These are phyloP conservation scores for Linnemannia exigua DNA, from an alignment of 192 early-diverging fungal genomes.

Conservation along the genomic window DNA sequence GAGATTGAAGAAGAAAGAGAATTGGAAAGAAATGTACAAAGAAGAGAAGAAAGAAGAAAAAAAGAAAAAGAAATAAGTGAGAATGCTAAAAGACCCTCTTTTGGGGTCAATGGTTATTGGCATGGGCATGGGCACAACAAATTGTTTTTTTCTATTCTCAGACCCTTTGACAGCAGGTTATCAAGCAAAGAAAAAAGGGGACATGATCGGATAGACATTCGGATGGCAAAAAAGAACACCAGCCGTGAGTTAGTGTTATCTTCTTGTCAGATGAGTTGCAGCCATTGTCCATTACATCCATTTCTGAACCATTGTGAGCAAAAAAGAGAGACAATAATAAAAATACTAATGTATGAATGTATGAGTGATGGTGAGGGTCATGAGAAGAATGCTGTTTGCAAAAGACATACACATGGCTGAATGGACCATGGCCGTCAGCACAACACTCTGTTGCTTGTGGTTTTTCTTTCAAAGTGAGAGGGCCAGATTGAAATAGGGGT, in stretches of 20 bases:
- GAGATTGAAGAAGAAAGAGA: not conserved
- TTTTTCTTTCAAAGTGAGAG: not conserved
- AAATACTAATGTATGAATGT: not conserved
- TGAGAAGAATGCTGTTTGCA: slow-evolving; percentile 5
- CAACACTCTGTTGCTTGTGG: not conserved
- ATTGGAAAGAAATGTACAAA: not conserved
- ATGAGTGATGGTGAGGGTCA: not conserved
- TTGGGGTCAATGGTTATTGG: not conserved
- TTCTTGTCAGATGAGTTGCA: too few species aligned
- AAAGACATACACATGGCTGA: not conserved
- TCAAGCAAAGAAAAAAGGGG: not conserved
- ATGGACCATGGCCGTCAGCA: not conserved
- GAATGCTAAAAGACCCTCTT: not conserved
- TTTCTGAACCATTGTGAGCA: not conserved
- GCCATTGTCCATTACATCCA: not conserved
- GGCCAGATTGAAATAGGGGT: not conserved
- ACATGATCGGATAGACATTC: not conserved
- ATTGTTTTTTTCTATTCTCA: not conserved
- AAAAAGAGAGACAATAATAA: not conserved
- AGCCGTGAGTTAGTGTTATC: too few species aligned
- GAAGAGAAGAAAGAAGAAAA: not conserved
- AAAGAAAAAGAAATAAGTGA: not conserved
- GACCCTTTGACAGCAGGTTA: not conserved
- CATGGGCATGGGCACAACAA: not conserved
- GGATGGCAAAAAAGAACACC: not conserved